These are phyloP conservation scores for Solanum medicagineum DNA, from an alignment of 257 asterid species.

Conservation along the genomic window DNA sequence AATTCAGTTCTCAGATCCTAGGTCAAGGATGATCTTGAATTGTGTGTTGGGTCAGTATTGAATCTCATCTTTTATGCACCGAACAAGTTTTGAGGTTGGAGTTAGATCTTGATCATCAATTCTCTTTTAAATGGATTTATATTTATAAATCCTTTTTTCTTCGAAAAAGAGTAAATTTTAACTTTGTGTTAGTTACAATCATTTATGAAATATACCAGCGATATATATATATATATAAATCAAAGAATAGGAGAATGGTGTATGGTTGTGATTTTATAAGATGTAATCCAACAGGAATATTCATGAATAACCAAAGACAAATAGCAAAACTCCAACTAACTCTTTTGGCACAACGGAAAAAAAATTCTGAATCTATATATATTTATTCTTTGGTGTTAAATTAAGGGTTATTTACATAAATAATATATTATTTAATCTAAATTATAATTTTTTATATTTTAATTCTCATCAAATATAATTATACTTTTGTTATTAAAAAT, in stretches of 20 bases:
- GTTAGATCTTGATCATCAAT: neutral
- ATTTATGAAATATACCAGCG: no score
- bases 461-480: no score
- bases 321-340: neutral
- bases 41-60: neutral
- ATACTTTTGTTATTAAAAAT: no score
- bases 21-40: neutral
- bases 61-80: neutral
- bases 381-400: neutral
- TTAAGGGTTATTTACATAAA: no score
- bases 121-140: neutral
- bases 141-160: neutral
- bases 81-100: accelerated
- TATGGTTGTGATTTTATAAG: neutral
- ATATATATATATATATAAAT: no score
- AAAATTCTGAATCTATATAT: neutral
- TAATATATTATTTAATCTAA: no score
- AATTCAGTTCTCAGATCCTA: neutral
- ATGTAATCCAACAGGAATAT: neutral
- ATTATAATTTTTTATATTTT: no score
- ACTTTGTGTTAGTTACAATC: no score
- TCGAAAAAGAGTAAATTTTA: no score
- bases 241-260: no score
- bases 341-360: neutral
- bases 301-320: neutral